These are phyloP conservation scores for Thalassia testudinum DNA, from an alignment of 116 monocot species.

Conservation along the genomic window DNA sequence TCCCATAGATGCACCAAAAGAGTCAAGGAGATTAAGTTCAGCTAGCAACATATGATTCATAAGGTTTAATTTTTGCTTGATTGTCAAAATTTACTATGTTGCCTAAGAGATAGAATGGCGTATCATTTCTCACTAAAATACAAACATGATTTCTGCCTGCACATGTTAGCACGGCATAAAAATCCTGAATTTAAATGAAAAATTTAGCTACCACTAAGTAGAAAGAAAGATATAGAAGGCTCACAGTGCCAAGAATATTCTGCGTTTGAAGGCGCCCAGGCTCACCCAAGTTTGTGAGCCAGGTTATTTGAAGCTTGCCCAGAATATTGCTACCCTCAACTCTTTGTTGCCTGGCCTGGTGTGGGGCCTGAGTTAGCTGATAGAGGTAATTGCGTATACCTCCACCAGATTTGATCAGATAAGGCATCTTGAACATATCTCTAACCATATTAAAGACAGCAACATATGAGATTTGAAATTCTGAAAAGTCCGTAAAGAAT, in stretches of 20 bases:
- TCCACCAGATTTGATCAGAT: constrained; percentile 69
- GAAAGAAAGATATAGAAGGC: neutral
- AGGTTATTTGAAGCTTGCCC: constrained; percentile 97
- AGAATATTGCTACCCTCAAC: constrained; percentile 71
- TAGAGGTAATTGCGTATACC: constrained; percentile 95
- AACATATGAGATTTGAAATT: neutral
- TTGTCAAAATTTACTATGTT: too few relatives aligned
- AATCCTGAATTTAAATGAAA: too few relatives aligned
- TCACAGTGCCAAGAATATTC: constrained; percentile 79
- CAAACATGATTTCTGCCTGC: too few relatives aligned
- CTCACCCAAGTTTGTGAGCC: constrained; percentile 92
- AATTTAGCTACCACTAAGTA: neutral
- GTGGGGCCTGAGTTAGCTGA: constrained; percentile 31
- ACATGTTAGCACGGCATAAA: too few relatives aligned
- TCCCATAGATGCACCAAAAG: too few relatives aligned
- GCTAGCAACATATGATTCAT: too few relatives aligned
- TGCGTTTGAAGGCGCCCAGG: constrained; percentile 94
- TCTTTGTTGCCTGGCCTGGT: constrained; percentile 41
- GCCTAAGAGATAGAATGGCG: too few relatives aligned
- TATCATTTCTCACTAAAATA: too few relatives aligned
- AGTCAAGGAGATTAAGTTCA: too few relatives aligned
- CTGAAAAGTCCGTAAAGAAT: too few relatives aligned
- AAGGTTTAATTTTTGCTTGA: too few relatives aligned
- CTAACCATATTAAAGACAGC: constrained; percentile 21
- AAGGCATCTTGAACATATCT: constrained; percentile 50